phyloP scores from a whole-genome alignment of 2,329 filamentous ascomycete species.

The Aspergillus persii region DNA sequence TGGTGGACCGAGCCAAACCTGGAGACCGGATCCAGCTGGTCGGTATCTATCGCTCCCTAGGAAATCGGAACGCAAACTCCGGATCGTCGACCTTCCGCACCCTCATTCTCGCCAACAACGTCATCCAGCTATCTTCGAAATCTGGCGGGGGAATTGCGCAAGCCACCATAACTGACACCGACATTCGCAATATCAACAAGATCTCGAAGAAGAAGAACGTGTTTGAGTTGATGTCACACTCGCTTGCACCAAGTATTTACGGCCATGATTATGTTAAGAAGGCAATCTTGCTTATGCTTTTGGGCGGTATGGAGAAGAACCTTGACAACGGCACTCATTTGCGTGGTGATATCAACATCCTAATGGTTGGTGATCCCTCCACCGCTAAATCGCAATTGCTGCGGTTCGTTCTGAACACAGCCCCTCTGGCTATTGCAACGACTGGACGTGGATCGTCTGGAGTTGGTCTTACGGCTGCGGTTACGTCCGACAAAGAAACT shows the following conservation, averaged over 20 bases:
- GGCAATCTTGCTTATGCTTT: slow-evolving; percentile 89
- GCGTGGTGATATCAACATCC: slow-evolving; percentile 96
- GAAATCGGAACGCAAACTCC: slow-evolving; percentile 87
- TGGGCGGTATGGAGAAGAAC: slow-evolving; percentile 98
- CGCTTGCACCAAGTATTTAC: slow-evolving; percentile 92
- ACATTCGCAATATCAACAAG: slow-evolving; percentile 99
- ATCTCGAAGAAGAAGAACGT: slow-evolving; percentile 91
- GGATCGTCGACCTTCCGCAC: slow-evolving; percentile 95
- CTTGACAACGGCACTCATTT: slow-evolving; percentile 96
- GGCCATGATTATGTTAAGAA: slow-evolving; percentile 98
- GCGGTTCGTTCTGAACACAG: slow-evolving; percentile 95
- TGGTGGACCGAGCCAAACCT: slow-evolving; percentile 92
- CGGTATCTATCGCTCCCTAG: slow-evolving; percentile 91
- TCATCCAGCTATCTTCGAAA: slow-evolving; percentile 92
- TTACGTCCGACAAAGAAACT: slow-evolving; percentile 95
- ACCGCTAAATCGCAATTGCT: slow-evolving; percentile 98
- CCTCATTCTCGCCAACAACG: slow-evolving; percentile 87
- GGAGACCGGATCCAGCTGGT: slow-evolving; percentile 95
- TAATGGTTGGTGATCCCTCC: slow-evolving; percentile 98
- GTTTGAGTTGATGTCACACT: slow-evolving; percentile 89
- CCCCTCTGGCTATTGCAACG: slow-evolving; percentile 92
- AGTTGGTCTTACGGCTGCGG: slow-evolving; percentile 94
- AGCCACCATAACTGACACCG: slow-evolving; percentile 88
- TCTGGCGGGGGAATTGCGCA: slow-evolving; percentile 92
- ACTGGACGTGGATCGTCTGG: slow-evolving; percentile 96